phyloP scores from a whole-genome alignment of 805 yeast genomes.

The Starmerella asiatica region DNA sequence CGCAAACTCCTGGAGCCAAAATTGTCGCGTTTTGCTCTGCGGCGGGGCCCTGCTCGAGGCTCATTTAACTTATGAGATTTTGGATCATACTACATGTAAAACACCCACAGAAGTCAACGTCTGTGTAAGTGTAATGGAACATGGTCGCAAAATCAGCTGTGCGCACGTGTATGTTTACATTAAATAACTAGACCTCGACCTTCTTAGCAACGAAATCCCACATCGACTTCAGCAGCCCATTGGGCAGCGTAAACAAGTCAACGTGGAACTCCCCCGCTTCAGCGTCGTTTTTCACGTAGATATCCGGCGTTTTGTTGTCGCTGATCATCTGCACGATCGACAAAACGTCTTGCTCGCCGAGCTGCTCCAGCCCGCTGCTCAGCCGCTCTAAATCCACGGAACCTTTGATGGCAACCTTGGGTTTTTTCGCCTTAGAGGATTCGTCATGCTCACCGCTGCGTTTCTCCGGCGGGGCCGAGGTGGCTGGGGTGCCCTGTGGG shows the following conservation, averaged over 20 bases:
- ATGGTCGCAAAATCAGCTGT: no score
- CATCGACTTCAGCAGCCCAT: conserved; percentile 73
- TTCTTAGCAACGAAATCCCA: conserved; percentile 89
- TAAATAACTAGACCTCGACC: conserved; percentile 19
- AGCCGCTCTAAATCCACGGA: conserved; percentile 75
- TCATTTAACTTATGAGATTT: no score
- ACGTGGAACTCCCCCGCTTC: conserved; percentile 96
- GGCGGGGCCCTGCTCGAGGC: no score
- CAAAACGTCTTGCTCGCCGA: conserved; percentile 81
- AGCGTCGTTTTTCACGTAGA: conserved; percentile 89
- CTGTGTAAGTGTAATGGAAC: no score
- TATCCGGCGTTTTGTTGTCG: conserved; percentile 85
- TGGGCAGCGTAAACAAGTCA: conserved; percentile 90
- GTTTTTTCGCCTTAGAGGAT: conserved; percentile 25
- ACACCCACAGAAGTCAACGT: no score
- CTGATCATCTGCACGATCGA: conserved; percentile 97
- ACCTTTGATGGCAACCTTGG: conserved; percentile 35
- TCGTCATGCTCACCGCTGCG: conserved; percentile 28
- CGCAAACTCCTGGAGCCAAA: no score
- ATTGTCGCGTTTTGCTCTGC: no score
- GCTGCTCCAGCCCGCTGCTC: conserved; percentile 77
- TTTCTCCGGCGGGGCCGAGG: conserved; percentile 26
- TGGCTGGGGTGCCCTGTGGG: conserved; percentile 5
- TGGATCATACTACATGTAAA: no score
- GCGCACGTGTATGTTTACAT: no score